Evolutionary conservation across 192 early-diverging fungal species (phyloP), one percentile per base, ranked within the genome.

Genomic region (Coemansia sp.): DNA sequence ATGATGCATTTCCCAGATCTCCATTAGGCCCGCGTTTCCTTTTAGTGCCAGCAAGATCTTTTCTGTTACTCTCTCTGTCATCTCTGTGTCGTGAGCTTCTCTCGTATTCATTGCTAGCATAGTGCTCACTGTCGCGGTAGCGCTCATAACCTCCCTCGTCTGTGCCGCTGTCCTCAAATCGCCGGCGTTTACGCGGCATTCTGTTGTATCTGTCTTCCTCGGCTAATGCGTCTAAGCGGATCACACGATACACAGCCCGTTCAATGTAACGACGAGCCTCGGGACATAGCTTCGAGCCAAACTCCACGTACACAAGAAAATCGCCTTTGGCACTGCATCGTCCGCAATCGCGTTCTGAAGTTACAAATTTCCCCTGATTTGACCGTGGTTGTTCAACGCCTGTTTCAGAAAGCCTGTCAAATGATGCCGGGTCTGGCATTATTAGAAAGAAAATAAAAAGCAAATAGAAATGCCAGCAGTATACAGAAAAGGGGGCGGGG

Each of bases 171-270:
- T 42, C 40, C 41, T 67, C 64, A 42, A 53, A 49, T 65, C 77
- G 77, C 72, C 77, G 72, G 0, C 77, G 72, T 44, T 80, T 80
- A 56, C 77, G 72, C 21, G 58, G 53, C 16, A 50, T 16, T 16
- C 38, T 18, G n/a, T 13, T 9, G 11, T 52, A 42, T 3, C 15
- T 47, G 19, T 49, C 74, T 45, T 52, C 32, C 4, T 44, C 2
- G 11, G 26, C 63, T 9, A 60, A 15, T 13, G 8, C 45, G 10
- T 56, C 10, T n/a, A 49, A 54, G 16, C 23, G 47, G n/a, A 81
- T 37, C 8, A 63, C 53, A 9, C 67, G 67, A 21, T 58, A 52
- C n/a, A 76, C 48, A 45, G 65, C 68, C 43, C 65, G 71, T 45
- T 74, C 71, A 39, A 82, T 76, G 9, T 62, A 68, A 11, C 47